Percentiles rank a stretch among this genome's conserved stretches.
Evolutionary conservation across 495 filamentous ascomycete genomes (phyloP).

Genomic region (Letharia columbiana): DNA sequence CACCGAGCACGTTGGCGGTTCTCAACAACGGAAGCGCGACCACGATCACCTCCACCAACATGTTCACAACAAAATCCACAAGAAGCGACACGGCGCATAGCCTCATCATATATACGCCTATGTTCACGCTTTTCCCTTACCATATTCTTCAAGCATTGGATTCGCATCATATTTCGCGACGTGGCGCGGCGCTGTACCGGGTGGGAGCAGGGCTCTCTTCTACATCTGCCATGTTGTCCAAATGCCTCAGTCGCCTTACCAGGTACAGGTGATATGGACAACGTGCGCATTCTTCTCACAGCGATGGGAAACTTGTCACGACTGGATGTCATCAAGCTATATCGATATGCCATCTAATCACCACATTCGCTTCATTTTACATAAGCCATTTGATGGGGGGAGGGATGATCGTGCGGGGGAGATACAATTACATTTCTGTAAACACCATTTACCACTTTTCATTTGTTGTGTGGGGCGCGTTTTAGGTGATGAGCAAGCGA

Average conservation of each 20-base stretch:
- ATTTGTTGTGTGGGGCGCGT: background rate
- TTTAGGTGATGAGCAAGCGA: background rate
- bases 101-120: background rate
- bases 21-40: conserved; percentile 12
- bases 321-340: conserved; percentile 13
- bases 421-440: conserved; percentile 12
- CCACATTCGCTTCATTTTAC: conserved; percentile 14
- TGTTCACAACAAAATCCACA: conserved; percentile 23
- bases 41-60: conserved; percentile 22
- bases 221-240: background rate
- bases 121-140: conserved; percentile 1
- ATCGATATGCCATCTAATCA: conserved; percentile 11
- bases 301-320: conserved; percentile 7
- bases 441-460: conserved; percentile 11
- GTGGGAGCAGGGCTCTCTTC: conserved; percentile 14
- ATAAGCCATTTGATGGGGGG: conserved; percentile 14
- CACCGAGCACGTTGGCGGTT: conserved; percentile 11
- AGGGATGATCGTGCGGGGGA: background rate
- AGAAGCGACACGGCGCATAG: conserved; percentile 17
- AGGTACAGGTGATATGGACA: conserved; percentile 8
- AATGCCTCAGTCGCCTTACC: background rate
- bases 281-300: background rate
- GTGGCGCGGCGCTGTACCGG: conserved; percentile 14
- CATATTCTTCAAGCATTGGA: background rate
- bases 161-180: conserved; percentile 1